Conservation (phyloP, 83 land plant species). For the Picea engelmannii region DNA sequence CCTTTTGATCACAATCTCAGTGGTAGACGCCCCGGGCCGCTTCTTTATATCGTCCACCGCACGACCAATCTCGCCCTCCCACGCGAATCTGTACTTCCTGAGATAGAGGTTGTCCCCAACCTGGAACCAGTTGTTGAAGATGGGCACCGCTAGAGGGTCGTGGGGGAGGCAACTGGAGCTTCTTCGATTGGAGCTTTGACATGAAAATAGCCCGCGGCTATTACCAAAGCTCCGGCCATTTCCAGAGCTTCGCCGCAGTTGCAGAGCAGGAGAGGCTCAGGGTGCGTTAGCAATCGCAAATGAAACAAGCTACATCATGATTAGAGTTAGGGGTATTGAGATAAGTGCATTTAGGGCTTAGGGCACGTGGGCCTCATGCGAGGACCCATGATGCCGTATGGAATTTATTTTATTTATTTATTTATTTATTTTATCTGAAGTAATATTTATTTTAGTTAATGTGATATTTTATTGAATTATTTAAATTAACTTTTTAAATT, state of each 20-base stretch:
- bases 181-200: constrained; percentile 14
- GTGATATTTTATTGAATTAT: too few species aligned
- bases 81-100: constrained; percentile 33
- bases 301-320: too few species aligned
- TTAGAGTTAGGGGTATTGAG: too few species aligned
- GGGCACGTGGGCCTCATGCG: too few species aligned
- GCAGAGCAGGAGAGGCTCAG: too few species aligned
- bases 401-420: too few species aligned
- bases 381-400: too few species aligned
- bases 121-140: constrained; percentile 54
- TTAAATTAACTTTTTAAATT: too few species aligned
- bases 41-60: constrained; percentile 21
- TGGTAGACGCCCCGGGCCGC: constrained; percentile 5
- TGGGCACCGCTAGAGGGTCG: constrained; percentile 35
- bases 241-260: neutral
- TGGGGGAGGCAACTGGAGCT: constrained; percentile 43
- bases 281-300: too few species aligned
- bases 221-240: constrained; percentile 14
- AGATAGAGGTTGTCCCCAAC: constrained; percentile 50
- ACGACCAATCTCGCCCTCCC: constrained; percentile 36
- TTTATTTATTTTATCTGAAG: too few species aligned
- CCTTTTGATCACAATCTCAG: constrained; percentile 21
- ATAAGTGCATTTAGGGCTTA: too few species aligned
- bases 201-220: constrained; percentile 22
- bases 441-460: too few species aligned